Evolutionary conservation across 495 filamentous ascomycete species (phyloP), one percentile per base, ranked within the genome.

Genomic region (Hypoxylon intermedium): DNA sequence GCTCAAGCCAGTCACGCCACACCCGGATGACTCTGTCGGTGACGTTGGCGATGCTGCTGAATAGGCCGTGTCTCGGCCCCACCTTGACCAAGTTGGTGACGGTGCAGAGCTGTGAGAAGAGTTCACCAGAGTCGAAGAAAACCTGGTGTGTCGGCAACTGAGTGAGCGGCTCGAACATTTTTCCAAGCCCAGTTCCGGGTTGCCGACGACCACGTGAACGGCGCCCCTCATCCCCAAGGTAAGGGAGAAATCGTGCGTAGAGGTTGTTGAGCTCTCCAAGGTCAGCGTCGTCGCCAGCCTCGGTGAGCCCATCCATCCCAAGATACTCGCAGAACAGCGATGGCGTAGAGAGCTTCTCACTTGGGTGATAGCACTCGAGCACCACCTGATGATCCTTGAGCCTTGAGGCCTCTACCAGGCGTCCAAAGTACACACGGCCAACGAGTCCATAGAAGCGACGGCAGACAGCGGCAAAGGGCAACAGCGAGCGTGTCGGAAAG

Each of bases 361-460:
- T 83, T 0, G 90, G 90, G 59, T 88, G 88, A 67, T 86, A 92
- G 75, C 87, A 90, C 77, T 92, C 89, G 11, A 94, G 80, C 15
- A 92, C 85, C 21, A 92, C 72, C 34, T 83, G 78, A 67, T 87
- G 84, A 49, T 85, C 82, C 13, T 80, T 72, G 12, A 87, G 73
- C 6, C 77, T 72, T 3, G 85, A 77, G 19, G 84, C 83, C 15
- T 77, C 61, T 28, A 84, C 71, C 12, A 93, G 79, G 37, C 90
- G 85, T 20, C 80, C 73, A 58, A 89, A 84, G 18, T 92, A 70
- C 38, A 93, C 80, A 44, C 85, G 84, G n/a, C 87, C 75, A 41
- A 88, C 80, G 11, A 90, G 69, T 43, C 83, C 81, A 70, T 87
- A 80, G 72, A 93, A 86, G 23, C 84, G 88, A 60, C 79, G 85